These are phyloP conservation scores for Pterulicium gracile DNA, from an alignment of 1,284 basidiomycete species.

Conservation along the genomic window DNA sequence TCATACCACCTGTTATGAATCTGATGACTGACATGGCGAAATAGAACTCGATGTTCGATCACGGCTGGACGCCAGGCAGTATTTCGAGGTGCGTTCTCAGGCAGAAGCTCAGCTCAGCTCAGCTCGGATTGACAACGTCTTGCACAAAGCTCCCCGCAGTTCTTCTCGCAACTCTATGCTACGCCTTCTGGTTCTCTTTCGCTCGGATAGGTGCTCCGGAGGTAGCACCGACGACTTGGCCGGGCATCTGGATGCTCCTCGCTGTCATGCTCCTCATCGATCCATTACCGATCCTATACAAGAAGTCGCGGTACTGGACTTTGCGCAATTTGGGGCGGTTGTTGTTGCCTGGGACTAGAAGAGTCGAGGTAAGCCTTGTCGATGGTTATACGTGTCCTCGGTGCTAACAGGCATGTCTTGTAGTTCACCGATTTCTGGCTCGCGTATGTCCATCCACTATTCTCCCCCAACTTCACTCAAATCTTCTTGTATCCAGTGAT, in stretches of 20 bases:
- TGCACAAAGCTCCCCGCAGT: slow-evolving; percentile 62
- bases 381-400: slow-evolving; percentile 5
- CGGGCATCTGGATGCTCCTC: slow-evolving; percentile 75
- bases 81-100: slow-evolving; percentile 54
- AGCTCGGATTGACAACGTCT: background rate
- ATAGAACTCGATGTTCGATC: slow-evolving; percentile 71
- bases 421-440: slow-evolving; percentile 79
- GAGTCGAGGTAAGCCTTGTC: slow-evolving; percentile 55
- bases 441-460: slow-evolving; percentile 37
- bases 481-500: slow-evolving; percentile 41
- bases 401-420: slow-evolving; percentile 4
- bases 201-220: slow-evolving; percentile 40
- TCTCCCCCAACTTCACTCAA: slow-evolving; percentile 10
- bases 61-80: slow-evolving; percentile 72
- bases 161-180: slow-evolving; percentile 66
- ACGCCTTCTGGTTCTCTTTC: slow-evolving; percentile 84
- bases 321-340: slow-evolving; percentile 52
- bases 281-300: slow-evolving; percentile 63
- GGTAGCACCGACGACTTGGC: slow-evolving; percentile 62
- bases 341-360: slow-evolving; percentile 57
- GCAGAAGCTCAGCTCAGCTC: background rate
- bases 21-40: slow-evolving; percentile 1
- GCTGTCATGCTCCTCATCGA: slow-evolving; percentile 55
- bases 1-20: background rate
- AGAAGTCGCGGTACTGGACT: slow-evolving; percentile 72